Evolutionary conservation across 139 green algal species (phyloP), one percentile per base, ranked within the genome.

Genomic region (Auxenochlorella protothecoides): DNA sequence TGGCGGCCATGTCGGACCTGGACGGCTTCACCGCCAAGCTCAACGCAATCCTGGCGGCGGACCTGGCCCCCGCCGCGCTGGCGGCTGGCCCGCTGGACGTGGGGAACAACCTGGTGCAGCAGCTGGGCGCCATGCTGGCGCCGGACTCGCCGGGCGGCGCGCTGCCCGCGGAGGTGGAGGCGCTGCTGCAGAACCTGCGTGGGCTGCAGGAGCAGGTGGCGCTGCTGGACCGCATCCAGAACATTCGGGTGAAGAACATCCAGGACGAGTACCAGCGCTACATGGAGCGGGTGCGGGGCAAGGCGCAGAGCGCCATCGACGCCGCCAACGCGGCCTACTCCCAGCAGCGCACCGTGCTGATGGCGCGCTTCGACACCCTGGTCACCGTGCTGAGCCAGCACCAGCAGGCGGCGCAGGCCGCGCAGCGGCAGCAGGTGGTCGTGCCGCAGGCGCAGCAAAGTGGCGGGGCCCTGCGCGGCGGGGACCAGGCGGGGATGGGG

Each of bases 241-340:
- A 78, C 77, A 84, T 93, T 61, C 65, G 71, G 12, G 74, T 91
- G 54, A 84, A 88, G 76, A 82, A 85, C 68, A 89, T 92, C 72
- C 88, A 92, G 78, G 86, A 89, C 51, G 88, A 94, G 79, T 94
- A 93, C 79, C 87, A 92, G 79, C 79, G 84, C n/a, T 90, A 86
- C 77, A 94, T 94, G 89, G 88, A 94, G 81, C 74, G 77, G 5
- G 83, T 95, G 68, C 84, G 89, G 16, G 84, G 76, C 73, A 85
- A 88, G 76, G 89, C 89, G 9, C 89, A 93, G 78, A 72, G 73
- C 11, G 89, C 89, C 12, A 93, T 95, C 15, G 89, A 95, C 74
- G 68, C 81, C 52, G 89, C 89, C 71, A 95, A 95, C 78, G 77
- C 82, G 6, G 77, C 87, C 53, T 95, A 90, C 77, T 84, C 88